Evolutionary conservation across 768 basidiomycete genomes (phyloP), one percentile per base, ranked within the genome.

Genomic region (Boletales sp.): DNA sequence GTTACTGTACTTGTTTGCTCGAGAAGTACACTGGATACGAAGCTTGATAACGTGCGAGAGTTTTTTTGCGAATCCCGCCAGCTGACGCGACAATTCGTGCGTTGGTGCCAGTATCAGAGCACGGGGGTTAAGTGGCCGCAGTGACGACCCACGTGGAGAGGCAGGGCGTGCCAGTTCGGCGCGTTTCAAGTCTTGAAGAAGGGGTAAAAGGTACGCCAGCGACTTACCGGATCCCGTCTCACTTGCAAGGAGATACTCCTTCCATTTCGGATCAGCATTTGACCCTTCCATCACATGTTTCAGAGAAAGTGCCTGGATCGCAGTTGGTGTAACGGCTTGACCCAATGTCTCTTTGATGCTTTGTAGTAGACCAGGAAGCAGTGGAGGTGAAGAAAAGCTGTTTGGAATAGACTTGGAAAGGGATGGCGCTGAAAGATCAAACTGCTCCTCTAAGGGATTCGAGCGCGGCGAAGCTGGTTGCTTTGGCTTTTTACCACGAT

Each of bases 221-320:
- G 88, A 92, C 71, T 95, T 95, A 1, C 92, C 93, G 0, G 90
- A 92, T 14, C 94, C 93, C 0, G 91, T 95, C 67, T 94, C 92
- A 0, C 87, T 85, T 0, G 90, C 93, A 1, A 95, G 75, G 7
- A 95, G 77, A 56, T 77, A 84, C 42, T 82, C 72, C 41, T 51
- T 67, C 58, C 51, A 56, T 25, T 46, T 58, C 13, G 54, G 34
- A 33, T 45, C 58, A 14, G 39, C 30, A 32, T 52, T 46, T 19
- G 59, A 44, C 42, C 42, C 48, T 7, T 70, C 67, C 46, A 89
- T 64, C 15, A 90, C 66, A 68, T 84, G 82, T 55, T 85, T 81
- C 17, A 92, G 59, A 18, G 87, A 80, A 41, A 91, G 72, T 0
- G 81, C 75, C 63, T 93, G 90, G n/a, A 94, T 92, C 0, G 84